These are phyloP conservation scores for Sanghuangporus sanghuang DNA, from an alignment of 1,284 basidiomycete genomes.

Conservation along the genomic window DNA sequence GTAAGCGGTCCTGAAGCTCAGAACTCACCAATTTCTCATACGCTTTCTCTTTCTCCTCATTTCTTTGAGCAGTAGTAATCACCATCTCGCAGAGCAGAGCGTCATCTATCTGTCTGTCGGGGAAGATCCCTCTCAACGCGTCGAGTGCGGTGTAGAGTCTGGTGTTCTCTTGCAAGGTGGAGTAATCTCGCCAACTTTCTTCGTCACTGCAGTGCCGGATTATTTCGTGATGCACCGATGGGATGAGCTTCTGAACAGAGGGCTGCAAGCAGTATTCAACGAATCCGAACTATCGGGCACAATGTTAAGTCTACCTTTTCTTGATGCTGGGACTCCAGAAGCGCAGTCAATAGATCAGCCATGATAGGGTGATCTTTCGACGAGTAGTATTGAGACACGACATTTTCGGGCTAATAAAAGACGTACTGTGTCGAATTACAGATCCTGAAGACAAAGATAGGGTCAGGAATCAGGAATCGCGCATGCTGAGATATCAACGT, in stretches of 20 bases:
- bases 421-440: slow-evolving; percentile 23
- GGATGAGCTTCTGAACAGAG: slow-evolving; percentile 86
- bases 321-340: slow-evolving; percentile 85
- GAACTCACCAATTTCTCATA: slow-evolving; percentile 46
- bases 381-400: slow-evolving; percentile 25
- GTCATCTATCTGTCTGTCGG: slow-evolving; percentile 36
- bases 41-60: slow-evolving; percentile 37
- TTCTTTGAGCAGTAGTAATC: slow-evolving; percentile 36
- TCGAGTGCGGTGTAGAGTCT: slow-evolving; percentile 41
- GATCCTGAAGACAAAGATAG: slow-evolving; percentile 47
- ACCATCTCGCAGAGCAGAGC: slow-evolving; percentile 39
- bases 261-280: slow-evolving; percentile 45
- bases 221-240: slow-evolving; percentile 67
- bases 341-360: slow-evolving; percentile 59
- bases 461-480: not conserved
- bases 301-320: slow-evolving; percentile 61
- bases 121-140: slow-evolving; percentile 47
- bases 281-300: slow-evolving; percentile 23
- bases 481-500: slow-evolving; percentile 12
- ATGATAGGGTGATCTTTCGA: slow-evolving; percentile 63
- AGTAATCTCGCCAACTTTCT: slow-evolving; percentile 41
- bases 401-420: slow-evolving; percentile 2
- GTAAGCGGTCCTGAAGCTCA: not conserved
- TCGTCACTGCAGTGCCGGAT: slow-evolving; percentile 48
- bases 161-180: slow-evolving; percentile 37